Evolutionary conservation across 805 yeast genomes (phyloP).

Genomic region (Candida michaelii): DNA sequence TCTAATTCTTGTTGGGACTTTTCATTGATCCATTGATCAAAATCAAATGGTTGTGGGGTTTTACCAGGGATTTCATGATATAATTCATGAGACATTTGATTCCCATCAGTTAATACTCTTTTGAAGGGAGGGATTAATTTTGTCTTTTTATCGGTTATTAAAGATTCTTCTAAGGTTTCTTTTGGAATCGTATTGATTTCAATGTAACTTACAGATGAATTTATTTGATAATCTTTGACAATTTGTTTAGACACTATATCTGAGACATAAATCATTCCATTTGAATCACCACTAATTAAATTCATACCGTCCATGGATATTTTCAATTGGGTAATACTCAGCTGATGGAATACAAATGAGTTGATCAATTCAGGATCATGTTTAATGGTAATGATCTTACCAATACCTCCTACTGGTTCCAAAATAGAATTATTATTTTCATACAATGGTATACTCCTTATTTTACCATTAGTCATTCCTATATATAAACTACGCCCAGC

Average conservation of each 20-base stretch:
- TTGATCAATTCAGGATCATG: conserved; percentile 48
- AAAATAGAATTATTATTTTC: conserved; percentile 38
- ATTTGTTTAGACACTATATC: conserved; percentile 74
- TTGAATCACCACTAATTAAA: conserved; percentile 68
- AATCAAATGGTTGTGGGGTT: conserved; percentile 16
- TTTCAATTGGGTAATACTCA: conserved; percentile 50
- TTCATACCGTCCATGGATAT: conserved; percentile 75
- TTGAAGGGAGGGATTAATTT: conserved; percentile 64
- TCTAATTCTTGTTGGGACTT: conserved; percentile 52
- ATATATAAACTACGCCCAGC: conserved; percentile 73
- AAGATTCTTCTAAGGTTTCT: conserved; percentile 8
- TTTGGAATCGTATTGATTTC: conserved; percentile 22
- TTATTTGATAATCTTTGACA: conserved; percentile 51
- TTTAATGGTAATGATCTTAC: conserved; percentile 50
- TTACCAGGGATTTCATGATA: conserved; percentile 33
- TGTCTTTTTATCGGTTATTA: conserved; percentile 29
- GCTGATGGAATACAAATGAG: conserved; percentile 55
- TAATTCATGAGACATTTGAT: conserved; percentile 43
- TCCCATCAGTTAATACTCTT: conserved; percentile 49
- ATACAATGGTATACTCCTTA: conserved; percentile 57
- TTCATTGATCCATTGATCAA: conserved; percentile 49
- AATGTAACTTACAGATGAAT: conserved; percentile 34
- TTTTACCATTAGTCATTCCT: conserved; percentile 64
- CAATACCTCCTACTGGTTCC: conserved; percentile 62
- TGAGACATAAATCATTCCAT: conserved; percentile 65